Evolutionary conservation across 768 basidiomycete species (phyloP), one percentile per base, ranked within the genome.

Genomic region (Suillus ampliporus): DNA sequence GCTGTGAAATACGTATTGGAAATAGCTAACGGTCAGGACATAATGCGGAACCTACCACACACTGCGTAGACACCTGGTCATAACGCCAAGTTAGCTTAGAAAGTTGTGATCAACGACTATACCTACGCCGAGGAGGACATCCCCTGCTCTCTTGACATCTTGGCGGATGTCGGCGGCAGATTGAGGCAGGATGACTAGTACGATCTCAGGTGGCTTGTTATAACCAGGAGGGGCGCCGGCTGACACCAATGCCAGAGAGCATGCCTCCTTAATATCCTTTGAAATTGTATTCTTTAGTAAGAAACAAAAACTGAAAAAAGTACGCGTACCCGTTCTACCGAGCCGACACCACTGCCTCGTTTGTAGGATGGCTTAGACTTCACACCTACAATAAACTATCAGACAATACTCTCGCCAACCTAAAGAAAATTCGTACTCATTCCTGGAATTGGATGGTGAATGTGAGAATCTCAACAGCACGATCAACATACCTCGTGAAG

Each of bases 121-220:
- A 52, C 74, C 63, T 57, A 77, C 74, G n/a, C 82, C 82, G 70
- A 62, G 35, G 31, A 38, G 62, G 21, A 74, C 70, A 69, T 89
- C 88, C 0, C 88, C 87, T 80, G 82, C 86, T 38, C 79, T 78
- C 64, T 90, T 90, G 31, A 90, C 79, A 0, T 66, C 57, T 6
- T 72, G 73, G 21, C 84, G 71, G 4, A 86, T 76, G 0, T 80
- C 80, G 0, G 79, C 80, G 0, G 85, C 87, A 21, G 77, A 76
- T 4, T 74, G 64, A 0, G 89, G 87, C 21, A 89, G 76, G 9
- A 91, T 74, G 1, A 83, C 82, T 5, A 90, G 54, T 1, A 90
- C 69, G 14, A 88, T 50, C 47, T 72, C 69, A 31, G 69, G 62
- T 31, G 53, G 54, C 19, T 56, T 56, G 23, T 40, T 40, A 13